phyloP scores from a whole-genome alignment of 1,284 basidiomycete genomes.

The Sanghuangporus baumii region DNA sequence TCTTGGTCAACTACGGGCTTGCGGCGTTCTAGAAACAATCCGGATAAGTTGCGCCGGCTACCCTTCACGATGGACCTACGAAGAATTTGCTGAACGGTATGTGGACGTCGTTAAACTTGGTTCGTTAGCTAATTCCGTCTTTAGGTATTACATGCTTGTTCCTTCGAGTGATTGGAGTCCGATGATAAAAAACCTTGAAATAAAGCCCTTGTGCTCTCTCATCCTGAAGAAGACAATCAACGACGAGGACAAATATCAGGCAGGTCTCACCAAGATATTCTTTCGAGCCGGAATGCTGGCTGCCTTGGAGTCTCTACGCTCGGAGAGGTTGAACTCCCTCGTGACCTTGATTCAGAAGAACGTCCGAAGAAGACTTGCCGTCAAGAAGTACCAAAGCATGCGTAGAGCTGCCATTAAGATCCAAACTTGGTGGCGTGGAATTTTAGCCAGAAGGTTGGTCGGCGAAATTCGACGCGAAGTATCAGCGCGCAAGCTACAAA shows the following conservation, averaged over 20 bases:
- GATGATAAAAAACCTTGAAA: constrained; percentile 75
- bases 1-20: constrained; percentile 91
- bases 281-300: constrained; percentile 99
- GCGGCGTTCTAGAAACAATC: constrained; percentile 99
- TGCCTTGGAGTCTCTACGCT: constrained; percentile 88
- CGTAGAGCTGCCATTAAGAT: constrained; percentile 76
- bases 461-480: constrained; percentile 67
- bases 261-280: constrained; percentile 97
- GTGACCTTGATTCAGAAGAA: constrained; percentile 98
- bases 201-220: constrained; percentile 77
- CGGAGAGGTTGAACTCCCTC: constrained; percentile 82
- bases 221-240: constrained; percentile 86
- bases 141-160: constrained; percentile 95
- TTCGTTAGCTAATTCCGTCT: neutral
- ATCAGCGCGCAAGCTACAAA: constrained; percentile 78
- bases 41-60: constrained; percentile 99
- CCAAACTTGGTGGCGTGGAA: constrained; percentile 92
- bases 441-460: constrained; percentile 71
- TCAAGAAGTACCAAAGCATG: constrained; percentile 75
- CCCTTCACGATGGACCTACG: constrained; percentile 98
- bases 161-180: constrained; percentile 82
- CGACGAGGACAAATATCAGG: constrained; percentile 95
- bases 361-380: constrained; percentile 80
- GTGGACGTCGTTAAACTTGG: constrained; percentile 22
- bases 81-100: constrained; percentile 97